Evolutionary conservation across 805 yeast species (phyloP).

Genomic region (Sugiyamaella americana): DNA sequence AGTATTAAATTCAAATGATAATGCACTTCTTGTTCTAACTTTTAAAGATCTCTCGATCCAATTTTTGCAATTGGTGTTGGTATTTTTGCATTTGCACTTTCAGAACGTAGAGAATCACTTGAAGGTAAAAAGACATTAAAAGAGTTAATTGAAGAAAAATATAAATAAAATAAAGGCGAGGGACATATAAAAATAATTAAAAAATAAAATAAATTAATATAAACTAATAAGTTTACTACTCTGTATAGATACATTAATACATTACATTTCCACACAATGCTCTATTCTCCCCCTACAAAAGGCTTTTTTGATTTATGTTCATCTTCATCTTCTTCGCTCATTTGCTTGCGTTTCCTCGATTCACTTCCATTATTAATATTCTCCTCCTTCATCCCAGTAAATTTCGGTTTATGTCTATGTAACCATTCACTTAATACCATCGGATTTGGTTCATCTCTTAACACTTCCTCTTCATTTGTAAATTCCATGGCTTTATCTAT

Average conservation of each 20-base stretch:
- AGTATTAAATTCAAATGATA: constrained; percentile 1
- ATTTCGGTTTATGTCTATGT: constrained; percentile 8
- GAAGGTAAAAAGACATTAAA: constrained; percentile 11
- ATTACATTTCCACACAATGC: neutral
- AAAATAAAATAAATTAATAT: too few relatives aligned
- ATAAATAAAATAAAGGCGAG: too few relatives aligned
- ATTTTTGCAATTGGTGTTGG: constrained; percentile 19
- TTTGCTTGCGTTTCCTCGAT: neutral
- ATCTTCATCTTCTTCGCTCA: neutral
- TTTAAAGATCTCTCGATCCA: constrained; percentile 16
- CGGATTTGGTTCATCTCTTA: constrained; percentile 14
- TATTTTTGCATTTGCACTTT: constrained; percentile 12
- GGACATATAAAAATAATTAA: too few relatives aligned
- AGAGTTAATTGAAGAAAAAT: neutral
- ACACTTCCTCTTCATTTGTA: constrained; percentile 16
- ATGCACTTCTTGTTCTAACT: neutral
- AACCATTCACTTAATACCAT: constrained; percentile 19
- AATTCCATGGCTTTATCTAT: constrained; percentile 11
- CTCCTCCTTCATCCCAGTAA: neutral
- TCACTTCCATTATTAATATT: neutral
- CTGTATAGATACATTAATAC: neutral
- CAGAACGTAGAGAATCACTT: constrained; percentile 16
- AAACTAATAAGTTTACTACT: neutral
- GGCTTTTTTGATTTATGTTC: constrained; percentile 3
- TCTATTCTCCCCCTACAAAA: neutral